Conservation (phyloP, 129 eudicot genomes). For the Lactuca saligna region DNA sequence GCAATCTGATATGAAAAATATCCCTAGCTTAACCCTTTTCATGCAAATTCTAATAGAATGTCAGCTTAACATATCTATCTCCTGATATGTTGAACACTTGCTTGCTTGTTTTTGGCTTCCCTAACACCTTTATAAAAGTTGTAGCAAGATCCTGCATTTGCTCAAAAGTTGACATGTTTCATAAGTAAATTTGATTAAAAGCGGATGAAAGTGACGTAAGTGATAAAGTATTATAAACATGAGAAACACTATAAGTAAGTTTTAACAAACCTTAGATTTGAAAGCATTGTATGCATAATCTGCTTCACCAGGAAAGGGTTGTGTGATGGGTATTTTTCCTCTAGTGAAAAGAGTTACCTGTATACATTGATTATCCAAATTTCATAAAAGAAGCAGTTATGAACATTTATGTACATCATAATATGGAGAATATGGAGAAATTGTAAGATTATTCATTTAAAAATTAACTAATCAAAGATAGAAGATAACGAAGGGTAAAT, state of each 20-base stretch:
- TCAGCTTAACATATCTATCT: constrained; percentile 89
- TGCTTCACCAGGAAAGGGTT: constrained; percentile 85
- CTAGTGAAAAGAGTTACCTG: constrained; percentile 92
- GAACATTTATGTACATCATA: background rate
- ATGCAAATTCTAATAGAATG: too few relatives aligned
- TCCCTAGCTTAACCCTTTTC: too few relatives aligned
- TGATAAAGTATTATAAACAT: background rate
- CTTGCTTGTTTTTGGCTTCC: constrained; percentile 87
- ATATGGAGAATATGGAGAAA: background rate
- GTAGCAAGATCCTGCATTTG: constrained; percentile 75
- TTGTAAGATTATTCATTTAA: too few relatives aligned
- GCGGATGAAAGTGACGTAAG: too few relatives aligned
- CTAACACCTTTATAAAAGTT: constrained; percentile 79
- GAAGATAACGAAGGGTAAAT: background rate
- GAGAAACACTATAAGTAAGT: background rate
- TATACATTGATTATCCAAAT: constrained; percentile 16
- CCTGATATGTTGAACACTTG: constrained; percentile 90
- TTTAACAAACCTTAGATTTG: constrained; percentile 62
- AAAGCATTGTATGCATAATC: constrained; percentile 74
- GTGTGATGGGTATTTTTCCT: constrained; percentile 95
- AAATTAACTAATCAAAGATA: too few relatives aligned
- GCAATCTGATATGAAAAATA: too few relatives aligned
- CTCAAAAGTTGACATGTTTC: constrained; percentile 4
- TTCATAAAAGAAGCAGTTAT: background rate
- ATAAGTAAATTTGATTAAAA: too few relatives aligned